Percentiles rank a stretch among this genome's conserved stretches.
phyloP scores from a whole-genome alignment of 768 basidiomycete species.

The Tylopilus sp. region DNA sequence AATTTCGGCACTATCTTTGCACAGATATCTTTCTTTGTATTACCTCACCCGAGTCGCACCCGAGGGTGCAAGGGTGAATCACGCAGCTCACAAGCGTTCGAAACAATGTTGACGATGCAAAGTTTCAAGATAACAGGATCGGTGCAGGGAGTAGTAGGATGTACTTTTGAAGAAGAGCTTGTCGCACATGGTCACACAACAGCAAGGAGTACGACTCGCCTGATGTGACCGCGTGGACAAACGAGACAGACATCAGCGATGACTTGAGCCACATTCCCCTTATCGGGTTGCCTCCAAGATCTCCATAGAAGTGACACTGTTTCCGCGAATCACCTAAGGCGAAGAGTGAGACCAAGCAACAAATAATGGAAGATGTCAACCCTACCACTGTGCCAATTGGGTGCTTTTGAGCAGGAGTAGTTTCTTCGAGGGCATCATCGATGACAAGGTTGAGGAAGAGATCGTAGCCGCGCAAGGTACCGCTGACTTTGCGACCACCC shows the following conservation, averaged over 20 bases:
- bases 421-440: conserved; percentile 93
- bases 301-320: conserved; percentile 96
- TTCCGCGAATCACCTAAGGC: conserved; percentile 88
- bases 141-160: background rate
- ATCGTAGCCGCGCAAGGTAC: conserved; percentile 93
- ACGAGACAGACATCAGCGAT: background rate
- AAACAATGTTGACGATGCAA: background rate
- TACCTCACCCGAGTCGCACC: background rate
- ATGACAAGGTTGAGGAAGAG: conserved; percentile 98
- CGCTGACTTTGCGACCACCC: conserved; percentile 94
- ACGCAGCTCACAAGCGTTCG: background rate
- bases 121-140: background rate
- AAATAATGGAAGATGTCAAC: conserved; percentile 11
- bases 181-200: background rate
- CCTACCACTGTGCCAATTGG: conserved; percentile 90
- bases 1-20: too few species aligned
- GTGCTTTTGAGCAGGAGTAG: conserved; percentile 82
- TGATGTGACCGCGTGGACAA: conserved; percentile 2
- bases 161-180: background rate
- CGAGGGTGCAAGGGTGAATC: too few species aligned
- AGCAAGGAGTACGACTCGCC: conserved; percentile 3
- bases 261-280: background rate
- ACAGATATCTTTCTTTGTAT: too few species aligned
- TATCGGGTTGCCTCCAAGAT: conserved; percentile 62
- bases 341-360: conserved; percentile 2